Percentiles rank a stretch among this genome's conserved stretches.
Evolutionary conservation across 306 rosid genomes (phyloP).

Genomic region (Casuarina equisetifolia): DNA sequence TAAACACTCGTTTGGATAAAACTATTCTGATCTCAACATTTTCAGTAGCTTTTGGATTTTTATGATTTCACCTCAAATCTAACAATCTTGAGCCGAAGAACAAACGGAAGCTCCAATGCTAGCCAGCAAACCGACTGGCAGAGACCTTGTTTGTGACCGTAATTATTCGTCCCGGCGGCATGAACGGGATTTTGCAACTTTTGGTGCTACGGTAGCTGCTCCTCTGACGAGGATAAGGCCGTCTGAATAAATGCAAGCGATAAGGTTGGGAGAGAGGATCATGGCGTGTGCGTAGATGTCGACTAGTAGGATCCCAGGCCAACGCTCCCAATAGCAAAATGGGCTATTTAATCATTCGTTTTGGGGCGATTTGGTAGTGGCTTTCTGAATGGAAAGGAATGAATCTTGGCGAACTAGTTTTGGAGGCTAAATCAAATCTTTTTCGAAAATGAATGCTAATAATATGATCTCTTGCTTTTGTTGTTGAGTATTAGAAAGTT

Average conservation of each 20-base stretch:
- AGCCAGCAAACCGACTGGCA: too few species aligned
- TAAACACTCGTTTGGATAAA: too few species aligned
- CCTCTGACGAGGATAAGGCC: neutral
- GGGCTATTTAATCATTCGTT: neutral
- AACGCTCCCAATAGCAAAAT: neutral
- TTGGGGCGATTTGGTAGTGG: neutral
- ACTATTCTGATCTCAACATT: too few species aligned
- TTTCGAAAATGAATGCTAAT: neutral
- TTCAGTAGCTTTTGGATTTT: too few species aligned
- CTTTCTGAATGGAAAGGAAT: neutral
- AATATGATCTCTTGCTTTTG: neutral
- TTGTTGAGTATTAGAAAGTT: too few species aligned
- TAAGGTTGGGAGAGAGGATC: neutral
- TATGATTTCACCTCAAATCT: too few species aligned
- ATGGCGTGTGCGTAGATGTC: neutral
- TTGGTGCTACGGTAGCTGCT: neutral
- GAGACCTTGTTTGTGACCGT: too few species aligned
- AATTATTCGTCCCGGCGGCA: neutral
- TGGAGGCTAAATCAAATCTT: neutral
- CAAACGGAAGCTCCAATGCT: too few species aligned
- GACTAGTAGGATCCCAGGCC: neutral
- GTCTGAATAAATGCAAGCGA: neutral
- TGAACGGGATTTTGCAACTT: neutral
- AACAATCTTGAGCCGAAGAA: too few species aligned
- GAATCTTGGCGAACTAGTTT: neutral